Percentiles rank a stretch among this genome's conserved stretches.
Evolutionary conservation across 441 rosid genomes (phyloP).

Genomic region (Populus hybrid): DNA sequence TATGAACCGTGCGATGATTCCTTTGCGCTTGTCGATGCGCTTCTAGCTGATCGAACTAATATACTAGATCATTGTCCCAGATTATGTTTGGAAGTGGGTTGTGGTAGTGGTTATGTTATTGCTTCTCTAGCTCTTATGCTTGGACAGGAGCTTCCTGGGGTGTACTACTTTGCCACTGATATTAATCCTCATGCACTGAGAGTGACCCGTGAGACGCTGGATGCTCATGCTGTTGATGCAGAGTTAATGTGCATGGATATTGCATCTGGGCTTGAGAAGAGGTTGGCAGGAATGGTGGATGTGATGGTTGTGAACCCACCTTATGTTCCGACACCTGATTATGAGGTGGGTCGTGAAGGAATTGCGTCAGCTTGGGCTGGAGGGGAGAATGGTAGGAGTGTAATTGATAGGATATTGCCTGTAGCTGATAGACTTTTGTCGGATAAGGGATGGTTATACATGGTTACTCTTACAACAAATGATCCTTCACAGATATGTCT

Average conservation of each 20-base stretch:
- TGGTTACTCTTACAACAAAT: slow-evolving; percentile 78
- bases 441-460: slow-evolving; percentile 73
- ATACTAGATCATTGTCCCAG: slow-evolving; percentile 56
- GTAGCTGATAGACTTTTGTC: slow-evolving; percentile 70
- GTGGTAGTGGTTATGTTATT: slow-evolving; percentile 93
- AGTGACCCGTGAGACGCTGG: slow-evolving; percentile 61
- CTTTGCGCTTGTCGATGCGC: slow-evolving; percentile 84
- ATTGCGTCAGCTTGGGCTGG: slow-evolving; percentile 97
- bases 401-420: slow-evolving; percentile 76
- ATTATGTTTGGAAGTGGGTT: slow-evolving; percentile 82
- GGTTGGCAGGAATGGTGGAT: slow-evolving; percentile 66
- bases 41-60: slow-evolving; percentile 62
- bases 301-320: slow-evolving; percentile 96
- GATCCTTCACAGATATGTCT: slow-evolving; percentile 64
- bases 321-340: slow-evolving; percentile 90
- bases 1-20: slow-evolving; percentile 97
- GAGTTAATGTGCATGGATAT: slow-evolving; percentile 62
- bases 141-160: slow-evolving; percentile 32
- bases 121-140: slow-evolving; percentile 90
- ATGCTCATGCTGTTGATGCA: slow-evolving; percentile 67
- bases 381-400: slow-evolving; percentile 77
- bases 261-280: slow-evolving; percentile 61
- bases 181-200: slow-evolving; percentile 56
- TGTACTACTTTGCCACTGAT: slow-evolving; percentile 68
- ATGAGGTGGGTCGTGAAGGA: slow-evolving; percentile 80